Base-by-base conservation (phyloP, 345 rosid species). In the Eutrema japonicum region DNA sequence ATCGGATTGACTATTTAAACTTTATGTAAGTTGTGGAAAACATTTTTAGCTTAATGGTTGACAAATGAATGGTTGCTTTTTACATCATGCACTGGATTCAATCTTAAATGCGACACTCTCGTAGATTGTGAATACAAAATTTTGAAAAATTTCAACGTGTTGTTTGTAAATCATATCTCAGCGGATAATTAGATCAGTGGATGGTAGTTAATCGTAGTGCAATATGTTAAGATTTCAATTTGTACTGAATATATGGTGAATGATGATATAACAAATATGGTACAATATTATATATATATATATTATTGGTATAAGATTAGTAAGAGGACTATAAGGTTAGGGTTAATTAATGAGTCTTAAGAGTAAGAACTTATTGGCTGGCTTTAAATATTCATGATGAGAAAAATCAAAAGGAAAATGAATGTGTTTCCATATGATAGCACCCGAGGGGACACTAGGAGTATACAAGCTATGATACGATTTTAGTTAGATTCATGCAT, bases 401-500 rank as follows among this genome's bases (percentile, higher is more conserved):
- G 51, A 62, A 76, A 76, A 76, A 69, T 76, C 70, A 69, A 76
- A 76, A 76, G 70, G 70, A 12, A 68, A 69, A 76, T 76, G 70
- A 76, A 62, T 68, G 52, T 76, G 74, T 76, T 69, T 76, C 58
- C 46, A 69, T 53, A 29, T 61, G 79, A 46, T 61, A 37, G 18
- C 64, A 64, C 37, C 63, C 58, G 40, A 62, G 74, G 74, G 58
- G 64, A 76, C 79, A 76, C 1, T 26, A 61, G 29, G 74, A 76
- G 74, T 75, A 68, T 4, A 5, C 46, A 75, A 51, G 57, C 18
- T 59, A 53, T 76, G 64, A 62, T 49, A 69, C 16, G 16, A 75
- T 75, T 55, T 36, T 53, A 11, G 64, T 69, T 62, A 76, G 74
- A 69, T 76, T 62, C 79, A 76, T 76, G 79, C 79, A 76, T 76